Evolutionary conservation across 495 filamentous ascomycete species (phyloP), one percentile per base, ranked within the genome.

Genomic region (Lophiostoma macrostomum): DNA sequence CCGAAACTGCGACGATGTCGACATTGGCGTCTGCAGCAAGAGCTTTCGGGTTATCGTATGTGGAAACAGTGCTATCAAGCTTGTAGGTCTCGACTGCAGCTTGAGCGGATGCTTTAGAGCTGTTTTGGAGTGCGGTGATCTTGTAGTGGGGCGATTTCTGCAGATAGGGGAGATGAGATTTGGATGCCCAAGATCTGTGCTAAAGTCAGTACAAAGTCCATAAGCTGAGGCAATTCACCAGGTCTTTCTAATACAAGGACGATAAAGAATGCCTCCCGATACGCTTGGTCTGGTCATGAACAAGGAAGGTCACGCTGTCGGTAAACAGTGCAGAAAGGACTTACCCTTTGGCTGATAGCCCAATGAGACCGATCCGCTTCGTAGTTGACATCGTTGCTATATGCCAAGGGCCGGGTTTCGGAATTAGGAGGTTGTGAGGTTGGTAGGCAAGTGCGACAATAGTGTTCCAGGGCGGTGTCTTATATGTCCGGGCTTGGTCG

Each of bases 41-140:
- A n/a, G 59, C 42, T 3, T 11, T 63, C 1, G 79, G 72, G 44
- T 72, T 63, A 23, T 74, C 77, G 58, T 86, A 82, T 0, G 76
- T 69, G 24, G 72, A 74, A 4, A 51, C 34, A 70, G 73, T 14
- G 50, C 19, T n/a, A n/a, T n/a, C 4, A 64, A 34, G 3, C 69
- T 66, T 2, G 64, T 74, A 79, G 5, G 61, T 44, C 28, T 56
- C 52, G 22, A 80, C 76, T 18, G 83, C 76, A 1, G 67, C 64
- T 45, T 72, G 55, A 0, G 82, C 80, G 4, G 77, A 69, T 0
- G 65, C 60, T 8, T 68, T 67, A 39, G 72, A 78, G 23, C 77
- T 79, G 65, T 83, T 86, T 58, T 77, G 74, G 5, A 87, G 68
- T 1, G 82, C 82, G 6, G 76, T 72, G 58, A 86, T 76, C 23